Conservation (phyloP, 495 filamentous ascomycete genomes). For the Copromyces sp. region DNA sequence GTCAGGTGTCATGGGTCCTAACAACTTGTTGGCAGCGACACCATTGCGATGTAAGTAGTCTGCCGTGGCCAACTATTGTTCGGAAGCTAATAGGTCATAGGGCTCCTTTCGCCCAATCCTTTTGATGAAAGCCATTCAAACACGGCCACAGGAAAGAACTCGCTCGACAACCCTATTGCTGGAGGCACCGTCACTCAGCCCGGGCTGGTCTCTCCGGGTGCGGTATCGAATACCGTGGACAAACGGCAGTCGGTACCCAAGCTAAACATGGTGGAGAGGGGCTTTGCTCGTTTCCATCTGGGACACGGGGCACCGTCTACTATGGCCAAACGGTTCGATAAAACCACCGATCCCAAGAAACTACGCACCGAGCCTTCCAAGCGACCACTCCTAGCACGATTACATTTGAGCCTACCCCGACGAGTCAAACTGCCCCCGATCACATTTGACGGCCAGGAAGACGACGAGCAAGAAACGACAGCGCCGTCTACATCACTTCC, state of each 20-base stretch:
- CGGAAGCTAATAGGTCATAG: not conserved
- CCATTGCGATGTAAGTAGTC: not conserved
- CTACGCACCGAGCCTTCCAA: conserved; percentile 5
- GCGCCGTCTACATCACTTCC: no score
- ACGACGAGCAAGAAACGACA: not conserved
- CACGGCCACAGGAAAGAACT: not conserved
- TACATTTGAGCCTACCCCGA: conserved; percentile 23
- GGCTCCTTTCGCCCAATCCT: not conserved
- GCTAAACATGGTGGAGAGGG: conserved; percentile 20
- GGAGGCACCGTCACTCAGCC: not conserved
- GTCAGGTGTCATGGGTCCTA: not conserved
- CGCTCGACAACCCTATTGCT: not conserved
- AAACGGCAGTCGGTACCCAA: conserved; percentile 18
- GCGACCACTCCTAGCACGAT: conserved; percentile 23
- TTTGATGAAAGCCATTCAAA: conserved; percentile 6
- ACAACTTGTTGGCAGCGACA: not conserved
- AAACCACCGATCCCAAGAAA: conserved; percentile 12
- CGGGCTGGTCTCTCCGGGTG: not conserved
- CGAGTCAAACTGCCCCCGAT: conserved; percentile 16
- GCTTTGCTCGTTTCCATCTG: conserved; percentile 20
- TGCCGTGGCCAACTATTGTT: not conserved
- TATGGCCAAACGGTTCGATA: conserved; percentile 24
- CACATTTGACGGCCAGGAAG: conserved; percentile 7
- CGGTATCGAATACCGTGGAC: conserved; percentile 10
- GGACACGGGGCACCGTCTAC: conserved; percentile 18